Evolutionary conservation across 23 red algal species (phyloP).

Genomic region (Gracilaria caudata): DNA sequence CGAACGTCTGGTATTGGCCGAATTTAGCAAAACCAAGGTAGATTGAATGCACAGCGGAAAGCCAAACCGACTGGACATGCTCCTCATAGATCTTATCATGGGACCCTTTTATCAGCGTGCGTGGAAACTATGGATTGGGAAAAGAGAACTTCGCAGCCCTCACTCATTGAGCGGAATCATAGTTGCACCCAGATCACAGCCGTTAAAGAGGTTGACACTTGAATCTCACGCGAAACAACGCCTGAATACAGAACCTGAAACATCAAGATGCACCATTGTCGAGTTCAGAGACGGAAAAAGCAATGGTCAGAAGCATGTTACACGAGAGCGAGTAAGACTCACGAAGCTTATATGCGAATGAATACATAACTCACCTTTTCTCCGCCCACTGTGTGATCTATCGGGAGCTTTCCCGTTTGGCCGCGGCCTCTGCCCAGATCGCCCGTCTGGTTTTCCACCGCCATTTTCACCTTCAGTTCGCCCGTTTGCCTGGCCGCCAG

Average conservation of each 20-base stretch:
- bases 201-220: neutral
- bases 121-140: neutral
- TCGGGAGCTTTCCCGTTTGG: constrained; percentile 23
- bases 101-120: neutral
- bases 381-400: constrained; percentile 11
- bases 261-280: neutral
- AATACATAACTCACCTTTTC: constrained; percentile 28
- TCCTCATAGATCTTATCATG: neutral
- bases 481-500: constrained; percentile 13
- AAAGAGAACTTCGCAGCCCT: neutral
- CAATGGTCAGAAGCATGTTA: neutral
- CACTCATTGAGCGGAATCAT: neutral
- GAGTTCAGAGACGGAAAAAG: neutral
- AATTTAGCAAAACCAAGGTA: neutral
- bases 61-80: neutral
- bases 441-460: neutral
- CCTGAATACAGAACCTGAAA: constrained; percentile 18
- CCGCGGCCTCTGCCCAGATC: neutral
- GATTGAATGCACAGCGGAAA: neutral
- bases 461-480: neutral
- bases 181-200: neutral
- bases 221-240: constrained; percentile 28
- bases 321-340: neutral
- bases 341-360: neutral
- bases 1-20: neutral